Evolutionary conservation across 352 stramenopile species (phyloP), one percentile per base, ranked within the genome.

Genomic region (Pythium myriotylum): DNA sequence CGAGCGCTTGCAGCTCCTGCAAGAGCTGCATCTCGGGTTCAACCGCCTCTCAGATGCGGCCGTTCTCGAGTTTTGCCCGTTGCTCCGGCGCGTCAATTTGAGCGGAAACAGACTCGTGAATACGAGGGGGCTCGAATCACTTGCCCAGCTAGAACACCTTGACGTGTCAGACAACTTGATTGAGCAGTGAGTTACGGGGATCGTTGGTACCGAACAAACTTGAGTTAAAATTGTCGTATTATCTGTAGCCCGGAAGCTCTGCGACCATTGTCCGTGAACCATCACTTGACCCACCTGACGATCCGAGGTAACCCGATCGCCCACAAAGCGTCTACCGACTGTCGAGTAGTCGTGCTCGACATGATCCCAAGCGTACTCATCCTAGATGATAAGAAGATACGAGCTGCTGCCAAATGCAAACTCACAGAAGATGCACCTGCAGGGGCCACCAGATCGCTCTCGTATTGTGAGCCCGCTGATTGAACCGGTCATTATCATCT

Each of bases 131-230:
- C 66, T 92, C n/a, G 84, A 92, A 66, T 78, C 76, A 43, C 78
- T 92, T 1, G 59, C 70, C 8, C 68, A 51, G 14, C 68, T 92
- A n/a, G 76, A 90, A 46, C 72, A 79, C 45, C 46, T 92, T 29
- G 78, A 91, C 17, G 46, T 92, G 3, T 91, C 81, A 0, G 84
- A 92, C 39, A 91, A 92, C 46, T 73, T 92, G 40, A 89, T 92
- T 35, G 81, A 91, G 50, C 72, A 73, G 84, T 90, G 77, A 54
- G 43, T 62, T 53, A 19, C 39, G 42, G 7, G n/a, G 17, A 4
- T 4, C 13, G 14, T 47, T n/a, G 40, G n/a, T 47, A 23, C 40
- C 40, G 8, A 14, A 40, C 33, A 40, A 14, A 40, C 8, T 40
- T n/a, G n/a, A n/a, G n/a, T n/a, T n/a, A n/a, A n/a, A n/a, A n/a